phyloP scores from a whole-genome alignment of 306 rosid genomes.

The Acacia confusa region DNA sequence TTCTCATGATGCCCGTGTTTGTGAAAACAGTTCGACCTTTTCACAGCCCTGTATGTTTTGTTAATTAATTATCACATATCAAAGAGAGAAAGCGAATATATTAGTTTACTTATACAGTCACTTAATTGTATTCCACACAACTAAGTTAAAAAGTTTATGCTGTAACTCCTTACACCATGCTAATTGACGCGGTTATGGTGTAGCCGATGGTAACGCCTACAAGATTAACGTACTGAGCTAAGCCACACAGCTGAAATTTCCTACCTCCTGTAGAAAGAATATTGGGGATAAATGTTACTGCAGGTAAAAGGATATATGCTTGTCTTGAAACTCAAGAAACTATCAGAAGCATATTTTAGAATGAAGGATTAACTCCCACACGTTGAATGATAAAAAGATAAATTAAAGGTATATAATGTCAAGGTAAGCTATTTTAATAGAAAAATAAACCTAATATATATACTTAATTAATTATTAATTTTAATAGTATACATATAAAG shows the following conservation, averaged over 20 bases:
- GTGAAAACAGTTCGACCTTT: slow-evolving; percentile 75
- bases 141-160: background rate
- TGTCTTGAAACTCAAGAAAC: background rate
- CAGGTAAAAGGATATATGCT: background rate
- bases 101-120: background rate
- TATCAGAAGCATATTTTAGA: too few relatives aligned
- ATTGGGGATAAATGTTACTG: background rate
- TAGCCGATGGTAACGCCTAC: slow-evolving; percentile 75
- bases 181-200: slow-evolving; percentile 84
- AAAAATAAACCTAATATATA: too few relatives aligned
- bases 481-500: too few relatives aligned
- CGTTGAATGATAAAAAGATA: too few relatives aligned
- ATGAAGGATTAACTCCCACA: too few relatives aligned
- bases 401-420: too few relatives aligned
- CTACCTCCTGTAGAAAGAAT: slow-evolving; percentile 49
- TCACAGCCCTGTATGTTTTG: slow-evolving; percentile 58
- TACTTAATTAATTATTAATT: too few relatives aligned
- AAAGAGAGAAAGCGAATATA: background rate
- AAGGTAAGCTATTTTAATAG: too few relatives aligned
- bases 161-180: slow-evolving; percentile 70
- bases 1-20: slow-evolving; percentile 59
- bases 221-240: slow-evolving; percentile 77
- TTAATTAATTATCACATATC: background rate
- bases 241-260: slow-evolving; percentile 66
- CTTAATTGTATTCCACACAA: background rate